phyloP scores from a whole-genome alignment of 2,329 filamentous ascomycete genomes.

The Cladophialophora yegresii region DNA sequence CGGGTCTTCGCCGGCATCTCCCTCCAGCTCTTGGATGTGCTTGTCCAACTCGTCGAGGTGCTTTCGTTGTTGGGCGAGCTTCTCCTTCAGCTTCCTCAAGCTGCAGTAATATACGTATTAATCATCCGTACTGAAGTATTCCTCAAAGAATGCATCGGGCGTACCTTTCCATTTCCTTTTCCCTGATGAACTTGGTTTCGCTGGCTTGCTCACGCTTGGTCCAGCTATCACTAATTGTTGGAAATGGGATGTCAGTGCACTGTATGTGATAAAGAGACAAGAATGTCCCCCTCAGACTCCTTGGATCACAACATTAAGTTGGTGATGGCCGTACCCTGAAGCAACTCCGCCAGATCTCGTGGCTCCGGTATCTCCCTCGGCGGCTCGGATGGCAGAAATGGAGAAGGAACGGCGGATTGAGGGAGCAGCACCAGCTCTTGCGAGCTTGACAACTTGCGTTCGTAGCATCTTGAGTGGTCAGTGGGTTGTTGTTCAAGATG shows the following conservation, averaged over 20 bases:
- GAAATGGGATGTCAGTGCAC: slow-evolving; percentile 6
- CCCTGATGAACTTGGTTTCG: slow-evolving; percentile 81
- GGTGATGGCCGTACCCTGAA: slow-evolving; percentile 42
- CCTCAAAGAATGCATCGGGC: slow-evolving; percentile 15
- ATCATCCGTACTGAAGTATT: neutral
- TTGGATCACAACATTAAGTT: neutral
- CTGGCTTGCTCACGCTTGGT: slow-evolving; percentile 84
- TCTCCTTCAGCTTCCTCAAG: slow-evolving; percentile 68
- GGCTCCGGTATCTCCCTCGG: slow-evolving; percentile 68
- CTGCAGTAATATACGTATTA: slow-evolving; percentile 40
- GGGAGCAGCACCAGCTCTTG: slow-evolving; percentile 53
- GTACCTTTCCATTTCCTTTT: slow-evolving; percentile 85
- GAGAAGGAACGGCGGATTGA: slow-evolving; percentile 60
- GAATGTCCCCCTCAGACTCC: neutral
- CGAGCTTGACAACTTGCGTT: slow-evolving; percentile 61
- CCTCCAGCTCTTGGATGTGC: slow-evolving; percentile 84
- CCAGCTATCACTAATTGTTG: slow-evolving; percentile 63
- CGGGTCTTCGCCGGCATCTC: slow-evolving; percentile 62
- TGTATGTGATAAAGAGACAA: neutral
- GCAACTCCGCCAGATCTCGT: slow-evolving; percentile 43
- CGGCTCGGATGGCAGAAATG: slow-evolving; percentile 64
- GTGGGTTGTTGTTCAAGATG: slow-evolving; percentile 21
- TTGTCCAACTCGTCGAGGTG: slow-evolving; percentile 82
- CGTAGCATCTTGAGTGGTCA: slow-evolving; percentile 64
- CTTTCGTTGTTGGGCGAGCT: slow-evolving; percentile 72